Evolutionary conservation across 345 rosid genomes (phyloP).

Genomic region (Eucalyptus microcorys): DNA sequence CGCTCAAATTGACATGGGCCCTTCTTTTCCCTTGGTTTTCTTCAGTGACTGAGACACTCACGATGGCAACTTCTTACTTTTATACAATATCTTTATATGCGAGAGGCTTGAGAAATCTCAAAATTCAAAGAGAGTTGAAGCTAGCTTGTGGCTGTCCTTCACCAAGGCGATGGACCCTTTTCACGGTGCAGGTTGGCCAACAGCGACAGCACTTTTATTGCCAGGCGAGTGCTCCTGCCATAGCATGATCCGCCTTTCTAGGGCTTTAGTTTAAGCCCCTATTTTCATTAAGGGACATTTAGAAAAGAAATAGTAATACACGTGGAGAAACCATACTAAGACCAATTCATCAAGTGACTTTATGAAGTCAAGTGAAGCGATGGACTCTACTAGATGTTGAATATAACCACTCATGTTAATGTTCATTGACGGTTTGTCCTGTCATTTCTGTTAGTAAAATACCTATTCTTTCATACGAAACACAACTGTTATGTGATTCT

Average conservation of each 20-base stretch:
- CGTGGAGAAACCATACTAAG: background rate
- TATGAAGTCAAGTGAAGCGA: background rate
- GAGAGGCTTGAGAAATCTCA: background rate
- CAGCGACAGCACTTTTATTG: background rate
- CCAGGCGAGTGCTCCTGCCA: background rate
- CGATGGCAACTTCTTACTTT: background rate
- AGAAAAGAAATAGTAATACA: background rate
- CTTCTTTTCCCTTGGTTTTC: background rate
- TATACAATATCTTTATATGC: background rate
- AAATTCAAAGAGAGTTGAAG: background rate
- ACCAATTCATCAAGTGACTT: background rate
- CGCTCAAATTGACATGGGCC: background rate
- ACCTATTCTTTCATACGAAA: background rate
- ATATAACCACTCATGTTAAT: background rate
- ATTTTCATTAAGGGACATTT: background rate
- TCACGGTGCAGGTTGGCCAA: background rate
- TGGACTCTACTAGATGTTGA: background rate
- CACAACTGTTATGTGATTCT: background rate
- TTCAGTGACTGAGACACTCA: background rate
- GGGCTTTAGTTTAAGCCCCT: background rate
- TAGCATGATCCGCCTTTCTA: background rate
- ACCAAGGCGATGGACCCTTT: background rate
- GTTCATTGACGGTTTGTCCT: background rate
- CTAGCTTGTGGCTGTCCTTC: background rate
- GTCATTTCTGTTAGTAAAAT: background rate